A percentile compares a stretch with the other conserved stretches of the same genome.
phyloP scores from a whole-genome alignment of 129 eudicot species.

The Helianthus annuus region DNA sequence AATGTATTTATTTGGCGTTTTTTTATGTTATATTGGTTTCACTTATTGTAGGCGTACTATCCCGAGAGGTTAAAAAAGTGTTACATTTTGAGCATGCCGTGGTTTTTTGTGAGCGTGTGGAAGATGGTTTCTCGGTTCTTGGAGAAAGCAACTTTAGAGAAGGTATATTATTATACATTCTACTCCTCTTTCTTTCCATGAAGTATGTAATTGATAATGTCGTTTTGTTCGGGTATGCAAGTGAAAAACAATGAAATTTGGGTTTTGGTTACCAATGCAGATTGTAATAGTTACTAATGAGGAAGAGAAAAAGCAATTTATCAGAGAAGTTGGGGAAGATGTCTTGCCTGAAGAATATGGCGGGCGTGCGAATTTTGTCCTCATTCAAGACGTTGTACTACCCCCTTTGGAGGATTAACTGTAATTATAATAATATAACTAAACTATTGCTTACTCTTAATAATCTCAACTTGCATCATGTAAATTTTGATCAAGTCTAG shows the following conservation, averaged over 20 bases:
- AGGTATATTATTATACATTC: conserved; percentile 48
- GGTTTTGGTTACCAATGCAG: conserved; percentile 36
- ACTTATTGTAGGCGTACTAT: conserved; percentile 52
- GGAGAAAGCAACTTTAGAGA: conserved; percentile 58
- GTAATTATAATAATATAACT: conserved; percentile 13
- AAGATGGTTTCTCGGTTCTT: conserved; percentile 53
- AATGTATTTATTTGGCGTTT: not conserved
- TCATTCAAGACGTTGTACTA: conserved; percentile 49
- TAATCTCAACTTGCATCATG: conserved; percentile 10
- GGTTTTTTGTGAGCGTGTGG: conserved; percentile 63
- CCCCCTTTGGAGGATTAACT: conserved; percentile 34
- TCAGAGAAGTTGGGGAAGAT: conserved; percentile 57
- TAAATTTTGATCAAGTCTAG: not conserved
- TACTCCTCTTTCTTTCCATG: not conserved
- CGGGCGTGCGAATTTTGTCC: conserved; percentile 49
- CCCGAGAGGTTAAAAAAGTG: conserved; percentile 62
- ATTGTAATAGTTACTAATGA: conserved; percentile 49
- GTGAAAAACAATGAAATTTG: not conserved
- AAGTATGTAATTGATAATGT: not conserved
- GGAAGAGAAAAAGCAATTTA: conserved; percentile 48
- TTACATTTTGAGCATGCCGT: conserved; percentile 56
- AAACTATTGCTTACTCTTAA: conserved; percentile 17
- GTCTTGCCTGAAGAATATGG: conserved; percentile 66
- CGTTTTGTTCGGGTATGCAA: too few species aligned
- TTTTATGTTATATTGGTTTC: conserved; percentile 10